Base-by-base conservation (phyloP, 257 asterid genomes). In the Rhazya stricta region DNA sequence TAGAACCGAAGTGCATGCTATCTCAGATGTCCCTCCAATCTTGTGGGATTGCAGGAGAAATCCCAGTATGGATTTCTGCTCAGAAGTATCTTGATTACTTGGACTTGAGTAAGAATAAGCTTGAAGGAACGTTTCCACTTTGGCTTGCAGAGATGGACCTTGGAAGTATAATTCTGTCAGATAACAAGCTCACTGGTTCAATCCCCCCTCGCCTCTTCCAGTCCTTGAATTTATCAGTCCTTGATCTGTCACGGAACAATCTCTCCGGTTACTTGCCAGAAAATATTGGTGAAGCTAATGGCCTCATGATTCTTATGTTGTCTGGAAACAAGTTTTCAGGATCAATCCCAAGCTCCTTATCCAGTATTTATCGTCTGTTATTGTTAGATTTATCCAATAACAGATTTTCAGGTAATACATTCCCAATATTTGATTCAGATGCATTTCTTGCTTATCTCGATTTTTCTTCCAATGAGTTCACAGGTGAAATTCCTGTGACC, bases 111-210 rank as follows among this genome's bases (percentile, higher is more conserved):
- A 68, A 58, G 16, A 82, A 79, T 45, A 66, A 73, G 73, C 79
- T 79, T 13, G 57, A 57, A 62, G 83, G 85, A 41, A 75, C 30
- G 1, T 75, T 82, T 63, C 83, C 83, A 1, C 72, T 39, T 19
- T 82, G 85, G 85, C 79, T 82, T 36, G 85, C 83, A 7, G 78
- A 75, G 36, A 63, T 82, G 74, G 85, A 75, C 43, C 65, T 78
- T 10, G 83, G 85, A 51, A 68, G 65, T 46, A 76, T 82, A 37
- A 50, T 82, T 67, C 37, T 78, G 53, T 78, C 85, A 9, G 83
- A 82, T 62, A 82, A 82, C 69, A 75, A 75, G 67, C 81, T 82
- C 2, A 78, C 78, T 16, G 83, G 85, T 41, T 39, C 80, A 58
- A 51, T 82, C n/a, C 78, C 82, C 13, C 76, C 80, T 13, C 75